Evolutionary conservation across 75 land plant genomes (phyloP).

Genomic region (Azolla pinnata): DNA sequence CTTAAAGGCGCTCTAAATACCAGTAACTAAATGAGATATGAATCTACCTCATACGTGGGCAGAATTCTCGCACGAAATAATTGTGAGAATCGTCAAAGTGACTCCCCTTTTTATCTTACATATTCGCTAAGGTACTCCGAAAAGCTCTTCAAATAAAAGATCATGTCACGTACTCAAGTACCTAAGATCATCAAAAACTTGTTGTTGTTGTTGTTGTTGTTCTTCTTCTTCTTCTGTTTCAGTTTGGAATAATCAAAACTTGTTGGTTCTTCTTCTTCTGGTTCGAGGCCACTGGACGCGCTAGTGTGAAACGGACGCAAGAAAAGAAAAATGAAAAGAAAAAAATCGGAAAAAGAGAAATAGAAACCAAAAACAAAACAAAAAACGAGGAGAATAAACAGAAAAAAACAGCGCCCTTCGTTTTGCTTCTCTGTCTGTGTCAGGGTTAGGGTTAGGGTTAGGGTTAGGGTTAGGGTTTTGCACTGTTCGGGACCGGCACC

Average conservation of each 20-base stretch:
- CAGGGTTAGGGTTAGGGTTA: neutral
- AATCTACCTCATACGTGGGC: neutral
- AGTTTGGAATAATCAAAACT: neutral
- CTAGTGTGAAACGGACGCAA: neutral
- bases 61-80: neutral
- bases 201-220: neutral
- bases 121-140: neutral
- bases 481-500: too few species aligned
- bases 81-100: too few species aligned
- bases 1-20: neutral
- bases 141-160: neutral
- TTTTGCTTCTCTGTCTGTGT: neutral
- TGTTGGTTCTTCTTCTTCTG: neutral
- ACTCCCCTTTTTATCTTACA: neutral
- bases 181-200: neutral
- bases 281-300: neutral
- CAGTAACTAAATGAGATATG: neutral
- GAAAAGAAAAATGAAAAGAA: neutral
- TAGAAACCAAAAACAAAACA: neutral
- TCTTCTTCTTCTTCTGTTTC: neutral
- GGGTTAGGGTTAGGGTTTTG: conserved; percentile 1
- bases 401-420: too few species aligned
- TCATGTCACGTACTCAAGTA: neutral
- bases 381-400: neutral
- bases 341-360: neutral